These are phyloP conservation scores for Xylaria sp. DNA, from an alignment of 2,329 filamentous ascomycete species.

Conservation along the genomic window DNA sequence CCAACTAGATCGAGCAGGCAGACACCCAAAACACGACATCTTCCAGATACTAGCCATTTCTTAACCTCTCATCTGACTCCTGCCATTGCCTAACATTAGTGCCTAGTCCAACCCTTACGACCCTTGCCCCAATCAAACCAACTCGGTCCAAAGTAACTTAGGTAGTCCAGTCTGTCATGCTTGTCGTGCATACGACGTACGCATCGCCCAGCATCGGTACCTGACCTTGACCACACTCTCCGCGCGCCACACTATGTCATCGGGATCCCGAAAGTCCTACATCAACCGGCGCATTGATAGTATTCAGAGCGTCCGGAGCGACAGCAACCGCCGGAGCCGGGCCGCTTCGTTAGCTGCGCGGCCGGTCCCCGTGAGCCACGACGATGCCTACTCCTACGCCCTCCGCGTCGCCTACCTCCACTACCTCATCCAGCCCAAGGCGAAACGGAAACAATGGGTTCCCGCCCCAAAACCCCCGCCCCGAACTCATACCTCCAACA, in stretches of 20 bases:
- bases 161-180: slow-evolving; percentile 35
- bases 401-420: slow-evolving; percentile 90
- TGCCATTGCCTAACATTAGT: background rate
- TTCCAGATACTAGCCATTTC: slow-evolving; percentile 6
- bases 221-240: slow-evolving; percentile 14
- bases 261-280: slow-evolving; percentile 37
- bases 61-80: slow-evolving; percentile 1
- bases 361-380: slow-evolving; percentile 64
- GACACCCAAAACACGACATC: background rate
- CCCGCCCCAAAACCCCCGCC: slow-evolving; percentile 70
- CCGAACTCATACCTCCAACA: slow-evolving; percentile 73
- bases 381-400: slow-evolving; percentile 92
- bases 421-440: slow-evolving; percentile 90
- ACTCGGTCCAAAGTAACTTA: slow-evolving; percentile 2
- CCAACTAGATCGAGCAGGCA: background rate
- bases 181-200: slow-evolving; percentile 32
- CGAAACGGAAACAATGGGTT: slow-evolving; percentile 89
- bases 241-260: slow-evolving; percentile 35
- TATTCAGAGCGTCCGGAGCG: slow-evolving; percentile 59
- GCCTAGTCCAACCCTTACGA: background rate
- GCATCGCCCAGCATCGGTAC: slow-evolving; percentile 31
- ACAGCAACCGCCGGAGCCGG: slow-evolving; percentile 55
- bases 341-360: slow-evolving; percentile 57
- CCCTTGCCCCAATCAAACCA: slow-evolving; percentile 3
- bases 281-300: slow-evolving; percentile 59